Percentiles rank a stretch among this genome's conserved stretches.
Evolutionary conservation across 495 filamentous ascomycete species (phyloP).

Genomic region (Penicillium lividum): DNA sequence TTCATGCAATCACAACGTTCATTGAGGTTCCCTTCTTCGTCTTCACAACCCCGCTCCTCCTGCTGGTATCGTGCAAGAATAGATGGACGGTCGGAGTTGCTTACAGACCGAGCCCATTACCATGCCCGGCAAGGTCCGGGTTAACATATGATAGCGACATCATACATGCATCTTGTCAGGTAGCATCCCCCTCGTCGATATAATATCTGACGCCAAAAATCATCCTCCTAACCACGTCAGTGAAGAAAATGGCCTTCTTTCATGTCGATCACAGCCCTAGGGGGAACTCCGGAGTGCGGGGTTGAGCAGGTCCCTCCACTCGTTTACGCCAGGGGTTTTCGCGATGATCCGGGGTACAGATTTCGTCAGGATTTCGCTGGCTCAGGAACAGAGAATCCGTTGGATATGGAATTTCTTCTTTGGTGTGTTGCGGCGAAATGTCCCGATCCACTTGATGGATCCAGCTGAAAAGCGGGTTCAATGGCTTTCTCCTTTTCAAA

Average conservation of each 20-base stretch:
- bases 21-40: too few species aligned
- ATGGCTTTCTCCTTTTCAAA: neutral
- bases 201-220: neutral
- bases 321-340: neutral
- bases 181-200: neutral
- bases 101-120: neutral
- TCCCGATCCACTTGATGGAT: neutral
- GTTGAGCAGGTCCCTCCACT: constrained; percentile 12
- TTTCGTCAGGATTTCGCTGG: neutral
- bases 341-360: constrained; percentile 5
- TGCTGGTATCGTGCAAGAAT: neutral
- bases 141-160: neutral
- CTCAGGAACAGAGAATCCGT: neutral
- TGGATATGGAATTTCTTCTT: neutral
- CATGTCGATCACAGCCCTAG: constrained; percentile 1
- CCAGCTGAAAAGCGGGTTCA: neutral
- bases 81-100: neutral
- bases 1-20: neutral
- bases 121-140: neutral
- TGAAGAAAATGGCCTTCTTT: neutral
- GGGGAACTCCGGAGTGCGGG: constrained; percentile 9
- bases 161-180: neutral
- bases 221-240: neutral
- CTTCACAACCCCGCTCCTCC: neutral
- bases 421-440: neutral